Conservation (phyloP, 331 rosid species). For the Prunus yedoensis region DNA sequence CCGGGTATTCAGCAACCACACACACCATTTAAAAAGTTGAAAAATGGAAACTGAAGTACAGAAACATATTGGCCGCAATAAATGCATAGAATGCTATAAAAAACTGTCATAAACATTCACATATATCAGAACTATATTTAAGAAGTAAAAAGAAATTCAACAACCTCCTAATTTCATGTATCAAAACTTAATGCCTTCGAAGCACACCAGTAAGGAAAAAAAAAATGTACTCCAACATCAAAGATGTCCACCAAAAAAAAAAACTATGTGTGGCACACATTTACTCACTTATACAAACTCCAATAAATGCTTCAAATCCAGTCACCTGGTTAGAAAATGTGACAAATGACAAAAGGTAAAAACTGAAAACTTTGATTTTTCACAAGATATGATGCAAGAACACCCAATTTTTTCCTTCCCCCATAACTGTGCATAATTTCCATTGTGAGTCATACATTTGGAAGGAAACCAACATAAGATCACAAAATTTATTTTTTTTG, state of each 20-base stretch:
- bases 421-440: neutral
- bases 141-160: neutral
- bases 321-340: neutral
- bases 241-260: neutral
- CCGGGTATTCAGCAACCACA: neutral
- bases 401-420: neutral
- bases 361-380: neutral
- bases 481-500: too few species aligned
- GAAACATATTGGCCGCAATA: neutral
- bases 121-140: neutral
- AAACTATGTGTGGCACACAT: neutral
- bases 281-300: neutral
- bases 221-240: neutral
- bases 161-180: neutral
- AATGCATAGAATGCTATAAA: neutral
- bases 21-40: neutral
- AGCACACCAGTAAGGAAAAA: neutral
- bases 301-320: conserved; percentile 9
- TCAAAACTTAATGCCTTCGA: neutral
- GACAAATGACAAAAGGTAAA: neutral
- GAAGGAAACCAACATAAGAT: neutral
- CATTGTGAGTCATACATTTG: neutral
- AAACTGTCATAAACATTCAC: neutral
- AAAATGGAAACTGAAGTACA: neutral
- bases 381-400: neutral